phyloP scores from a whole-genome alignment of 2,329 filamentous ascomycete genomes.

The Phyllosticta citribraziliensis region DNA sequence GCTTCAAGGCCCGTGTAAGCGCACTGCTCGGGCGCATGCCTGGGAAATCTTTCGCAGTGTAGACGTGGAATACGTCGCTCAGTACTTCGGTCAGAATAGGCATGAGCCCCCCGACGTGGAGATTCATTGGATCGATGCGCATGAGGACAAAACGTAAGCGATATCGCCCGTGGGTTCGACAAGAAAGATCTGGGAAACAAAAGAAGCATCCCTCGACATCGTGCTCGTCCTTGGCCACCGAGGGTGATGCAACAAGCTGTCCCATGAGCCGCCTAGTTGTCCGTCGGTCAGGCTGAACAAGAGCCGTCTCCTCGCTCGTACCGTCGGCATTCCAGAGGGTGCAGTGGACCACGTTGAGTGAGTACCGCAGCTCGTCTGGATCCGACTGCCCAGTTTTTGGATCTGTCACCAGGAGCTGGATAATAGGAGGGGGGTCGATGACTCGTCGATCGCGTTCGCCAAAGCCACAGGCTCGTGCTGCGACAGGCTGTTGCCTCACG shows the following conservation, averaged over 20 bases:
- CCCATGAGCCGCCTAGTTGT: slow-evolving; percentile 72
- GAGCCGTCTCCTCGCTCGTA: slow-evolving; percentile 54
- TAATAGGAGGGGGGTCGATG: slow-evolving; percentile 74
- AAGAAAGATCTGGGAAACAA: slow-evolving; percentile 74
- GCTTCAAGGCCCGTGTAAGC: slow-evolving; percentile 62
- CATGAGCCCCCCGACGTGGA: slow-evolving; percentile 43
- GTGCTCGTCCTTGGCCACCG: slow-evolving; percentile 65
- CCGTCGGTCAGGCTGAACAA: slow-evolving; percentile 60
- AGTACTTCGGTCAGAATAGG: slow-evolving; percentile 43
- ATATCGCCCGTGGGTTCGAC: slow-evolving; percentile 67
- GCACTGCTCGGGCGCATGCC: slow-evolving; percentile 72
- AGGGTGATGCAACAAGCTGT: slow-evolving; percentile 65
- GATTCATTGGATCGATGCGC: slow-evolving; percentile 54
- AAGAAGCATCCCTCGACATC: slow-evolving; percentile 72
- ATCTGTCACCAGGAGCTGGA: slow-evolving; percentile 60
- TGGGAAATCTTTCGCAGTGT: slow-evolving; percentile 76
- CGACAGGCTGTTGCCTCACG: slow-evolving; percentile 68
- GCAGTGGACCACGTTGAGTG: slow-evolving; percentile 64
- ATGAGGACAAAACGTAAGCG: slow-evolving; percentile 65
- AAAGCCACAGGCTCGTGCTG: slow-evolving; percentile 72
- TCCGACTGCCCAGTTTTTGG: slow-evolving; percentile 39
- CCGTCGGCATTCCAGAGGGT: slow-evolving; percentile 64
- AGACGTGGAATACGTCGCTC: slow-evolving; percentile 68
- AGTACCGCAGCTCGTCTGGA: slow-evolving; percentile 52
- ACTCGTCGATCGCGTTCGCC: slow-evolving; percentile 73